Evolutionary conservation across 495 filamentous ascomycete genomes (phyloP).

Genomic region (Immersiella caudata): DNA sequence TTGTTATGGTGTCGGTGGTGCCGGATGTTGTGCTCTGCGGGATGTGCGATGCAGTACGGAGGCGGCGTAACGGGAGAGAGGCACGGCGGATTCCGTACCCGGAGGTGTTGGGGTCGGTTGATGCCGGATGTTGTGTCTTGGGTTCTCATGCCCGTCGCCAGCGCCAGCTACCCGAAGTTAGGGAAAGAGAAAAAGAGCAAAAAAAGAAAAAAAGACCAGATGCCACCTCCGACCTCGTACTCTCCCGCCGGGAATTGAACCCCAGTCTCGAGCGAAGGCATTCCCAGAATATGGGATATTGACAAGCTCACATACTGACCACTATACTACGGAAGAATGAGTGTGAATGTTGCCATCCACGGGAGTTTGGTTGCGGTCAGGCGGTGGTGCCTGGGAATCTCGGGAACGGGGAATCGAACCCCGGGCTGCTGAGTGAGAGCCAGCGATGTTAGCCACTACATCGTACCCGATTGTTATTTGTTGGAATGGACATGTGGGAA

Average conservation of each 20-base stretch:
- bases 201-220: background rate
- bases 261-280: background rate
- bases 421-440: constrained; percentile 15
- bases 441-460: constrained; percentile 14
- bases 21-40: too few relatives aligned
- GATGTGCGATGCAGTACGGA: too few relatives aligned
- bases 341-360: background rate
- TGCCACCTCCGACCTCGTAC: background rate
- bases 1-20: too few relatives aligned
- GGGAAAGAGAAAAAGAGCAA: background rate
- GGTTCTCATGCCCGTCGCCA: too few relatives aligned
- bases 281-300: background rate
- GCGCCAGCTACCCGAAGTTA: too few relatives aligned
- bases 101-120: too few relatives aligned
- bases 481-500: background rate
- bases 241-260: constrained; percentile 1
- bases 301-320: background rate
- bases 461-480: constrained; percentile 5
- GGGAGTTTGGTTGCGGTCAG: background rate
- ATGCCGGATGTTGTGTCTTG: too few relatives aligned
- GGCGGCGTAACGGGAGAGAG: too few relatives aligned
- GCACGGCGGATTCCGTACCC: too few relatives aligned
- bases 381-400: background rate
- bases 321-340: background rate
- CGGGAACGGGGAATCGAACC: constrained; percentile 14